Evolutionary conservation across 805 yeast species (phyloP).

Genomic region (Wickerhamiella parazyma): DNA sequence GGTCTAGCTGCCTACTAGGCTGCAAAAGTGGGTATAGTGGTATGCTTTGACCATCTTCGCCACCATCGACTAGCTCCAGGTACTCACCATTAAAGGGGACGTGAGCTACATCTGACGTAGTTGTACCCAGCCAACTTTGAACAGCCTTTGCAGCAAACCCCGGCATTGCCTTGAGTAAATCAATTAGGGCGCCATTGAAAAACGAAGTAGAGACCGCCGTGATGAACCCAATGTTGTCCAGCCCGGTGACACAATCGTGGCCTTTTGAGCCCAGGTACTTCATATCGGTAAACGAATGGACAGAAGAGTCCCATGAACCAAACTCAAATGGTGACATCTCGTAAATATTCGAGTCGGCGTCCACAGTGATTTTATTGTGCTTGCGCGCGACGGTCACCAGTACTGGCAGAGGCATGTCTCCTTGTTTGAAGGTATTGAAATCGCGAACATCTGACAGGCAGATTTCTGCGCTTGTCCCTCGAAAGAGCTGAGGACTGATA

Average conservation of each 20-base stretch:
- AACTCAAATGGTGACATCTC: slow-evolving; percentile 37
- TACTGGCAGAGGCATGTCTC: slow-evolving; percentile 51
- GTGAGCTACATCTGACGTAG: neutral
- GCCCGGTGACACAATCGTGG: slow-evolving; percentile 32
- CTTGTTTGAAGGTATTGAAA: slow-evolving; percentile 41
- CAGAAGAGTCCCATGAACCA: slow-evolving; percentile 66
- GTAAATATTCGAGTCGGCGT: slow-evolving; percentile 41
- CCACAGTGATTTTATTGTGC: slow-evolving; percentile 28
- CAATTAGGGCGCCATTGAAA: slow-evolving; percentile 4
- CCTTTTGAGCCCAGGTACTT: slow-evolving; percentile 40
- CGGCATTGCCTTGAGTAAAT: neutral
- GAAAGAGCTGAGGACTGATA: slow-evolving; percentile 42
- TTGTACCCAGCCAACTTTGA: neutral
- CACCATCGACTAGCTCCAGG: slow-evolving; percentile 59
- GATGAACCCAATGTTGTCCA: slow-evolving; percentile 64
- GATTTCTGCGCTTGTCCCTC: slow-evolving; percentile 29
- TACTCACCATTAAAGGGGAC: slow-evolving; percentile 37
- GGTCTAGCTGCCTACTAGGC: slow-evolving; percentile 46
- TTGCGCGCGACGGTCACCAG: slow-evolving; percentile 30
- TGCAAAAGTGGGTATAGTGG: slow-evolving; percentile 56
- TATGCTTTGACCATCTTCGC: slow-evolving; percentile 61
- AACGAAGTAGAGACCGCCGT: slow-evolving; percentile 2
- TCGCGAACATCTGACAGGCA: slow-evolving; percentile 38
- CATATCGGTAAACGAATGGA: slow-evolving; percentile 43
- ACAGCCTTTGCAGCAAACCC: neutral